A percentile compares a stretch with the other conserved stretches of the same genome.
These are phyloP conservation scores for Trichophyton verrucosum DNA, from an alignment of 2,329 filamentous ascomycete species.

Conservation along the genomic window DNA sequence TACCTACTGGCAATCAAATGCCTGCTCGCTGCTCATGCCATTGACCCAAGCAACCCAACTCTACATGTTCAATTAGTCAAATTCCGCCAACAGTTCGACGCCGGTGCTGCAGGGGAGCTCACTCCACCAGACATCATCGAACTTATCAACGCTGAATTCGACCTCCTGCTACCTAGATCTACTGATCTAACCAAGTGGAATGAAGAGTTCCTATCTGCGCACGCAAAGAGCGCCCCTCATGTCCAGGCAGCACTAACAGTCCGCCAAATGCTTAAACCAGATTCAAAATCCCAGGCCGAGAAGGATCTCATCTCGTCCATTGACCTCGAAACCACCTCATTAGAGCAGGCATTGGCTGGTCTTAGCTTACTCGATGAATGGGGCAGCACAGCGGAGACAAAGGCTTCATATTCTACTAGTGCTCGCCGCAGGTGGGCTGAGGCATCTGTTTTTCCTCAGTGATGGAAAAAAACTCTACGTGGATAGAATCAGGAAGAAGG, in stretches of 20 bases:
- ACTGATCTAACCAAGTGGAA: constrained; percentile 53
- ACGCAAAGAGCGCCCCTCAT: constrained; percentile 51
- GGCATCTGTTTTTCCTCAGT: constrained; percentile 24
- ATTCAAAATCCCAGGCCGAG: constrained; percentile 45
- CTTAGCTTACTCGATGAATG: constrained; percentile 41
- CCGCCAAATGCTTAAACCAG: constrained; percentile 46
- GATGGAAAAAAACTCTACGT: not conserved
- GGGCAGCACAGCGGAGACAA: constrained; percentile 38
- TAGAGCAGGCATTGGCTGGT: constrained; percentile 46
- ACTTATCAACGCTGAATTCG: constrained; percentile 57
- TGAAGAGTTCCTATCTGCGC: constrained; percentile 49
- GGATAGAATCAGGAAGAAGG: not conserved
- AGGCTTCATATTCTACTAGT: constrained; percentile 38
- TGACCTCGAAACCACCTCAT: constrained; percentile 38
- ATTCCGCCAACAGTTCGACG: constrained; percentile 52
- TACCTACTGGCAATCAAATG: constrained; percentile 78
- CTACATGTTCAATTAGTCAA: constrained; percentile 63
- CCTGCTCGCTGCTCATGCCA: constrained; percentile 56
- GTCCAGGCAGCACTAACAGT: constrained; percentile 52
- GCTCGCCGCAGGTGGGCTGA: constrained; percentile 31
- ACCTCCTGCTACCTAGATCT: constrained; percentile 43
- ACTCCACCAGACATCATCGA: constrained; percentile 54
- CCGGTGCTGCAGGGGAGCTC: constrained; percentile 39
- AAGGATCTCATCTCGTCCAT: constrained; percentile 51
- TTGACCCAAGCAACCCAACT: constrained; percentile 57